Percentiles rank a stretch among this genome's conserved stretches.
phyloP scores from a whole-genome alignment of 2,329 filamentous ascomycete genomes.

The Colletotrichum sp. region DNA sequence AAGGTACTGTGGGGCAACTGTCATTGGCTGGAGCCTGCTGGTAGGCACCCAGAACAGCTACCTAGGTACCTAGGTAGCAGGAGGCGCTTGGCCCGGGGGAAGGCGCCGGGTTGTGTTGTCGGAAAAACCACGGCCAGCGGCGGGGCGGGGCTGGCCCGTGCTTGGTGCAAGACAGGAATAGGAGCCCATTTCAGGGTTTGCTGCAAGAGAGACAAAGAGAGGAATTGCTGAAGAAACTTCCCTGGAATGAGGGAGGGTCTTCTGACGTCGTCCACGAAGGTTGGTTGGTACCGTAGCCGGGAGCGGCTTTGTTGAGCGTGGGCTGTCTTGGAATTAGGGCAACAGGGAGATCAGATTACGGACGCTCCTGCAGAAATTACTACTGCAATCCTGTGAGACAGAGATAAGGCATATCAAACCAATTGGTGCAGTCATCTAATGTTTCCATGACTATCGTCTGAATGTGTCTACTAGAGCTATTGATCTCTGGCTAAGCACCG shows the following conservation, averaged over 20 bases:
- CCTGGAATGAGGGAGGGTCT: not conserved
- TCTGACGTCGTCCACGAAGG: not conserved
- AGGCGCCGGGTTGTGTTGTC: not conserved
- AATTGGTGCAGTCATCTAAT: not conserved
- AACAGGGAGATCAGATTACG: not conserved
- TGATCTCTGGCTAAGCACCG: not conserved
- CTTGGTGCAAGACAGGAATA: not conserved
- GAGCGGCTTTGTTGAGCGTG: not conserved
- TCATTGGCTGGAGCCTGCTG: not conserved
- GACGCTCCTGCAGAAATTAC: not conserved
- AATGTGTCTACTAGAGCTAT: not conserved
- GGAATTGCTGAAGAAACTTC: not conserved
- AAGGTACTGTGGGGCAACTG: conserved; percentile 12
- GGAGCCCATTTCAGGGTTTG: not conserved
- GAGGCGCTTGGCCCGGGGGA: not conserved
- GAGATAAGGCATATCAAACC: not conserved
- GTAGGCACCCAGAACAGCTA: not conserved
- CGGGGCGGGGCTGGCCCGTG: not conserved
- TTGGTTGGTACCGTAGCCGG: not conserved
- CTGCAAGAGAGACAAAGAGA: not conserved
- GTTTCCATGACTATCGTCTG: not conserved
- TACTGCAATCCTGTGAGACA: not conserved
- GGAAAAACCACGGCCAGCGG: conserved; percentile 11
- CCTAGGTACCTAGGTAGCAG: too few species aligned
- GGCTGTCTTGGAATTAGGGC: not conserved